Base-by-base conservation (phyloP, 2,329 filamentous ascomycete species). In the Arthrocladium fulminans region DNA sequence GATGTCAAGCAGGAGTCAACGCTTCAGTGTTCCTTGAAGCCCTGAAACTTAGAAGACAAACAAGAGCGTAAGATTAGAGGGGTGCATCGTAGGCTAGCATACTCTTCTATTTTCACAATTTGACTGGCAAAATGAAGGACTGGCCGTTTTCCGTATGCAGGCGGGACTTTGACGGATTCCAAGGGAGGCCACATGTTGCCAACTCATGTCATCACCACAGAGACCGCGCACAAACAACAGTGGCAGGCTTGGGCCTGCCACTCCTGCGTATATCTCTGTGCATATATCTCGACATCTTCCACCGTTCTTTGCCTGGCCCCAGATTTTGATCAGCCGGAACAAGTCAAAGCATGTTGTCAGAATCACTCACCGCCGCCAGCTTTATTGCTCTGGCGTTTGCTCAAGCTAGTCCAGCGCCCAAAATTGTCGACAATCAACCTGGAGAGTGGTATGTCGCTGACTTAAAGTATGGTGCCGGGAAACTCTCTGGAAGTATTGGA, bases 401-500 rank as follows among this genome's bases (percentile, higher is more conserved):
- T 2, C 44, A 47, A 24, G 17, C 35, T 3, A 27, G 24, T 15
- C 39, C 44, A 8, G 44, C 44, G 19, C 44, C 44, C 3, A 15
- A 27, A 10, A 27, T 39, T 12, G 39, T n/a, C 13, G 20, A 47
- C 32, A 47, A 47, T n/a, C 17, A 24, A 4, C n/a, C 22, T n/a
- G 32, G 23, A 12, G 13, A 17, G 10, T 32, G 44, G 10, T 47
- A 38, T 24, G 13, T 38, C 23, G 44, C 34, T 19, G 25, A 15
- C 3, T 19, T 47, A 3, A 38, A 12, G n/a, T 4, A 20, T 12
- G 44, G 44, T 5, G 19, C 44, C 7, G 44, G 44, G 19, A 38
- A 38, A 17, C 24, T 47, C 24, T 39, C 32, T 12, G 44, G 44
- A 19, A 39, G 34, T 27, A 38, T 47, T 24, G 32, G 15, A 23